These are phyloP conservation scores for Yarrowia yakushimensis DNA, from an alignment of 805 yeast species.

Conservation along the genomic window DNA sequence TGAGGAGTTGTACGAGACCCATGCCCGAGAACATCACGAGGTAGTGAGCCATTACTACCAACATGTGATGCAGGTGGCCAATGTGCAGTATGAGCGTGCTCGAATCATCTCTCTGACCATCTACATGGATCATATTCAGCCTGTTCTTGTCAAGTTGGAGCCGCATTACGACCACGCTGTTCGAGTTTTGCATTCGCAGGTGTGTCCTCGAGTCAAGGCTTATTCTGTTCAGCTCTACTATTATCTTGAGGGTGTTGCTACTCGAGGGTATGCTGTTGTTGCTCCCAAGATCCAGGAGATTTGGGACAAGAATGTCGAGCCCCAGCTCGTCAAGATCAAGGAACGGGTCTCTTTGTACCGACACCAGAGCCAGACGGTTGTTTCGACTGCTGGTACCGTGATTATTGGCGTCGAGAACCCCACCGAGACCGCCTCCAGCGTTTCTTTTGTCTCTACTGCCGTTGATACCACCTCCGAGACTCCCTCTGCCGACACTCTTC, in stretches of 20 bases:
- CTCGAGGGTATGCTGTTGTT: neutral
- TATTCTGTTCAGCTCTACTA: neutral
- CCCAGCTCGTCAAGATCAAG: slow-evolving; percentile 32
- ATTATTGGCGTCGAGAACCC: slow-evolving; percentile 24
- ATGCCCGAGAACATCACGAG: slow-evolving; percentile 1
- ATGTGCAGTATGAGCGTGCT: neutral
- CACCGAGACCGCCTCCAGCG: neutral
- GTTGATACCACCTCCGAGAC: neutral
- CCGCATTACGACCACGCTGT: slow-evolving; percentile 26
- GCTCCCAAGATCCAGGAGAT: slow-evolving; percentile 28
- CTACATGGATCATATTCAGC: slow-evolving; percentile 27
- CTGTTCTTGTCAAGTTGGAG: slow-evolving; percentile 14
- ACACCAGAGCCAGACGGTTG: slow-evolving; percentile 8
- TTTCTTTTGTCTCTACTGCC: neutral
- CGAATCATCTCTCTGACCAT: neutral
- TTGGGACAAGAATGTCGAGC: slow-evolving; percentile 32
- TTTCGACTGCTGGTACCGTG: slow-evolving; percentile 15
- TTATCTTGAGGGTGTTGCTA: neutral
- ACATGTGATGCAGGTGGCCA: neutral
- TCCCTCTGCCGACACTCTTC: neutral
- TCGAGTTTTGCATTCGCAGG: neutral
- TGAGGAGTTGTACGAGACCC: neutral
- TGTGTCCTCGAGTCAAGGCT: slow-evolving; percentile 26
- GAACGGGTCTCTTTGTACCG: slow-evolving; percentile 29
- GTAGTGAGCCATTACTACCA: neutral